Conservation (phyloP, 129 eudicot species). For the Deinandra increscens region DNA sequence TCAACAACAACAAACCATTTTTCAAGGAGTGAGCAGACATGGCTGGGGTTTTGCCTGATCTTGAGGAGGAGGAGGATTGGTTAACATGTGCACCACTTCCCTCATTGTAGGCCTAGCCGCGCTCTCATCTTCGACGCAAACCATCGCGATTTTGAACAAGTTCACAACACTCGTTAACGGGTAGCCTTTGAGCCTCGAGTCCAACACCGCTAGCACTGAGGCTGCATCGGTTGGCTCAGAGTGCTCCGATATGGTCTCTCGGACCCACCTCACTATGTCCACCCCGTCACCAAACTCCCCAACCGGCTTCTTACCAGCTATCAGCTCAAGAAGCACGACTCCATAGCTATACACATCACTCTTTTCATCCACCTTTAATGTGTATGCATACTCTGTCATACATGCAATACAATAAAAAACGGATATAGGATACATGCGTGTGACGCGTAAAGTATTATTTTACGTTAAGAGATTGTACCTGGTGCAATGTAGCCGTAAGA, state of each 20-base stretch:
- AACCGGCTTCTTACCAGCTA: conserved; percentile 82
- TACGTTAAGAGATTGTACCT: conserved; percentile 41
- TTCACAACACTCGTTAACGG: conserved; percentile 46
- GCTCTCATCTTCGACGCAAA: conserved; percentile 86
- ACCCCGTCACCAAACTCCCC: conserved; percentile 96
- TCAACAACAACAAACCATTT: conserved; percentile 9
- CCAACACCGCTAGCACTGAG: conserved; percentile 72
- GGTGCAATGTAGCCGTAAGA: conserved; percentile 97
- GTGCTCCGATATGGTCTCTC: conserved; percentile 59
- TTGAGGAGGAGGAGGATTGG: conserved; percentile 64
- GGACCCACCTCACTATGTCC: conserved; percentile 88
- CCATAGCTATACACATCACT: conserved; percentile 95
- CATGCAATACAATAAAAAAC: conserved; percentile 5
- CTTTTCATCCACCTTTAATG: conserved; percentile 83
- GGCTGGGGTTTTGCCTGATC: not conserved
- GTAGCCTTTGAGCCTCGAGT: conserved; percentile 68
- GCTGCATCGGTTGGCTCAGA: conserved; percentile 56
- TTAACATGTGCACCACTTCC: conserved; percentile 84
- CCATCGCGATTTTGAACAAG: conserved; percentile 82
- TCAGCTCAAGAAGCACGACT: conserved; percentile 78
- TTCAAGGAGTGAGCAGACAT: conserved; percentile 41
- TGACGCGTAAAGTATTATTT: not conserved
- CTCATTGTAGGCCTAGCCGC: conserved; percentile 81
- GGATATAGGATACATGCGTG: not conserved
- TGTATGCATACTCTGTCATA: conserved; percentile 85